Base-by-base conservation (phyloP, 2,329 filamentous ascomycete genomes). In the Ramularia collo-cygni region DNA sequence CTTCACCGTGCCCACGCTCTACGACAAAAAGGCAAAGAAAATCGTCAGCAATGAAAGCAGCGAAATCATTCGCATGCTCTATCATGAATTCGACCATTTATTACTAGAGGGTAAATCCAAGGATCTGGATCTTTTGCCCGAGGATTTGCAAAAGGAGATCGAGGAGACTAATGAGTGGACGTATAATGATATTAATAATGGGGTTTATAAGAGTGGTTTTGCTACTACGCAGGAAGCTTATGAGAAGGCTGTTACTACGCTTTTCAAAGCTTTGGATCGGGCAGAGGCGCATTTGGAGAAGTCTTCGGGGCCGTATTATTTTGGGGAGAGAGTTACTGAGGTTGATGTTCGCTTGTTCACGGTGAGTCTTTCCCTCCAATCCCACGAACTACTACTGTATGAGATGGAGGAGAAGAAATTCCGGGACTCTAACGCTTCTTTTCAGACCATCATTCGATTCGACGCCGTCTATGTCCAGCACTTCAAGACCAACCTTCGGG, bases 31-130 rank as follows among this genome's bases (percentile, higher is more conserved):
- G 67, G 66, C 70, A 37, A 75, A 80, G 55, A 76, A 70, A 24
- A 93, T 95, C 57, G 88, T 95, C 47, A 92, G 75, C 75, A 95
- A 95, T 53, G 89, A 95, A 73, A 87, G 83, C 63, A 81, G 81
- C 51, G 89, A 95, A 68, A 95, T 95, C 60, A 80, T 95, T 61
- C 81, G 89, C 59, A 94, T 95, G 85, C 70, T 95, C 46, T 85
- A 85, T 59, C 74, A 73, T 29, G 85, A 79, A 62, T 96, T 96
- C 59, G 81, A 96, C 42, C 58, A 65, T 28, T 34, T 71, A 16
- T 34, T 71, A 16, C 51, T 73, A n/a, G 63, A 63, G 2, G 51
- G 56, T 37, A 58, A 69, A 50, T 65, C 66, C 53, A 65, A 61
- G 44, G 56, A 60, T 1, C 37, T 72, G 1, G 68, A 70, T 35